Percentiles rank a stretch among this genome's conserved stretches.
phyloP scores from a whole-genome alignment of 2,329 filamentous ascomycete species.

The Penicillium sp. region DNA sequence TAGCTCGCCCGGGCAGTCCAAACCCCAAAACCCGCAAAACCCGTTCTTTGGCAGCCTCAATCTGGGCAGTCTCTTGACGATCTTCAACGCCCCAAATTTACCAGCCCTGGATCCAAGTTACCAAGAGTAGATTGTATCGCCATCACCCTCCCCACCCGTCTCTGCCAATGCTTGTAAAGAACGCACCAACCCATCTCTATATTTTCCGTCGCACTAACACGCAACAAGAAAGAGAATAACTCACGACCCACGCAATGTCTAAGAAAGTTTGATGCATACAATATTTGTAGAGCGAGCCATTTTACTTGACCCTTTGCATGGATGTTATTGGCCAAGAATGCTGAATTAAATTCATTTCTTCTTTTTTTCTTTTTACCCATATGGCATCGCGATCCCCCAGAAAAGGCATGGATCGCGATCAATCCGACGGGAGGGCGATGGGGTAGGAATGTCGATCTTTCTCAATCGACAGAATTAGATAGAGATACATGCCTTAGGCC shows the following conservation, averaged over 20 bases:
- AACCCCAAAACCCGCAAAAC: background rate
- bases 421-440: background rate
- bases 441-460: background rate
- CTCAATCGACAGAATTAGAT: background rate
- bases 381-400: background rate
- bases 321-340: background rate
- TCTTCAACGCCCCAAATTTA: background rate
- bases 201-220: background rate
- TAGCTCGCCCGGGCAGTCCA: background rate
- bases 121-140: background rate
- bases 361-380: too few relatives aligned
- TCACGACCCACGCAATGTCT: background rate
- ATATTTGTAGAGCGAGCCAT: background rate
- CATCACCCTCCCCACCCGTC: background rate
- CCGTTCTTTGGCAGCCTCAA: background rate
- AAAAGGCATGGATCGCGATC: conserved; percentile 1
- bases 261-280: background rate
- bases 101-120: background rate
- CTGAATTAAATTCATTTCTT: background rate
- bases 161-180: background rate
- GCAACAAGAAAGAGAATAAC: background rate
- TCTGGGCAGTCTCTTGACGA: background rate
- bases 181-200: background rate
- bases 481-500: background rate
- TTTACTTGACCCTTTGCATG: background rate